Conservation (phyloP, 371 early-diverging fungal genomes). For the Thermomucor indicae-seudaticae region DNA sequence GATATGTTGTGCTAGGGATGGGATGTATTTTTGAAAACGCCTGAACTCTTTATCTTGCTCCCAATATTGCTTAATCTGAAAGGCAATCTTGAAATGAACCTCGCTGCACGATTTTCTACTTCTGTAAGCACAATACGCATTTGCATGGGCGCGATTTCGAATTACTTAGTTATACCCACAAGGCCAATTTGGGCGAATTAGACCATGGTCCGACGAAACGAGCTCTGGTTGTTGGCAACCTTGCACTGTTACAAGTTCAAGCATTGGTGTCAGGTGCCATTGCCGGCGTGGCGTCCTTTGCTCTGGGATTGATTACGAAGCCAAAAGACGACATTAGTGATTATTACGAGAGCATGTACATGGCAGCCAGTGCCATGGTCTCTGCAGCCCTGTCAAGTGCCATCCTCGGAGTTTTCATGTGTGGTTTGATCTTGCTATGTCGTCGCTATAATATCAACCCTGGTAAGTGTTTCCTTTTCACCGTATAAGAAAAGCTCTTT, state of each 20-base stretch:
- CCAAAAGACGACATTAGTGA: conserved; percentile 39
- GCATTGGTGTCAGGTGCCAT: conserved; percentile 64
- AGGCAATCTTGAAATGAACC: conserved; percentile 87
- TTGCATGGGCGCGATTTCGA: no score
- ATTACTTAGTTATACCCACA: background rate
- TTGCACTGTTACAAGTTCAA: conserved; percentile 68
- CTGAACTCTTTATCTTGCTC: conserved; percentile 81
- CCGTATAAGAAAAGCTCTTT: background rate
- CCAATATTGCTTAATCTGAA: conserved; percentile 81
- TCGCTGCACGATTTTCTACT: conserved; percentile 79
- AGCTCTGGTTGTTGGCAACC: conserved; percentile 59
- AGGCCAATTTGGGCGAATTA: conserved; percentile 67
- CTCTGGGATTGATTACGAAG: conserved; percentile 53
- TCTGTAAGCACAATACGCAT: conserved; percentile 57
- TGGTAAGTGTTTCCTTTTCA: conserved; percentile 34
- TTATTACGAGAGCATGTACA: conserved; percentile 53
- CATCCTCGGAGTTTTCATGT: conserved; percentile 71
- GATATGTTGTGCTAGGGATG: no score
- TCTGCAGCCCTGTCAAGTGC: conserved; percentile 69
- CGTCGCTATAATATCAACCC: conserved; percentile 69
- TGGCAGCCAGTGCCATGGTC: conserved; percentile 66
- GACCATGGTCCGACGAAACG: conserved; percentile 46
- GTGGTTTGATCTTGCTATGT: conserved; percentile 61
- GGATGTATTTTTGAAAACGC: conserved; percentile 61
- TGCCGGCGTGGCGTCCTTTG: conserved; percentile 65